Percentiles rank a stretch among this genome's conserved stretches.
phyloP scores from a whole-genome alignment of 345 rosid genomes.

The Citrus mangshanensis region DNA sequence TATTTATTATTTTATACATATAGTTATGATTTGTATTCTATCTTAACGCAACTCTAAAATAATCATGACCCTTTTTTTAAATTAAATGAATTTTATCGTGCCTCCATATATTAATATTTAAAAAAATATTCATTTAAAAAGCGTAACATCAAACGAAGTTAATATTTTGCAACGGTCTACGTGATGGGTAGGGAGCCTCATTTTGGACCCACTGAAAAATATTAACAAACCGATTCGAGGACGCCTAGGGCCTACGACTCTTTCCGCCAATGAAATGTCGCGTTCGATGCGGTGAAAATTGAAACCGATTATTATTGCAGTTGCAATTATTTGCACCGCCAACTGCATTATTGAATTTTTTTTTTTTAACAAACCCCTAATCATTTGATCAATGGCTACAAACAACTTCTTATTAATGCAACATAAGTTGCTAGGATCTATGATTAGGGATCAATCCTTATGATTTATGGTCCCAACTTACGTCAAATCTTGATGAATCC shows the following conservation, averaged over 20 bases:
- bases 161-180: too few relatives aligned
- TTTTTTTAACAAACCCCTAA: background rate
- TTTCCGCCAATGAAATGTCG: background rate
- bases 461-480: background rate
- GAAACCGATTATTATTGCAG: background rate
- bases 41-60: too few relatives aligned
- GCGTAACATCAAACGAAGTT: too few relatives aligned
- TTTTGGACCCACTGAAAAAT: background rate
- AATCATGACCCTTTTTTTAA: too few relatives aligned
- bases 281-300: background rate
- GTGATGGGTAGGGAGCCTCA: background rate
- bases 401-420: background rate
- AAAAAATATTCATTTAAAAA: too few relatives aligned
- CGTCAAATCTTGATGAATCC: too few relatives aligned
- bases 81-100: too few relatives aligned
- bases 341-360: background rate
- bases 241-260: background rate
- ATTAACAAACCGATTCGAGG: too few relatives aligned
- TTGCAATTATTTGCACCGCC: background rate
- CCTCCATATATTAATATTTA: too few relatives aligned
- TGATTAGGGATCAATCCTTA: background rate
- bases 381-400: too few relatives aligned
- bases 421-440: background rate
- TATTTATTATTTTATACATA: too few relatives aligned
- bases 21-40: accelerated